These are phyloP conservation scores for Primulina huaijiensis DNA, from an alignment of 257 asterid species.

Conservation along the genomic window DNA sequence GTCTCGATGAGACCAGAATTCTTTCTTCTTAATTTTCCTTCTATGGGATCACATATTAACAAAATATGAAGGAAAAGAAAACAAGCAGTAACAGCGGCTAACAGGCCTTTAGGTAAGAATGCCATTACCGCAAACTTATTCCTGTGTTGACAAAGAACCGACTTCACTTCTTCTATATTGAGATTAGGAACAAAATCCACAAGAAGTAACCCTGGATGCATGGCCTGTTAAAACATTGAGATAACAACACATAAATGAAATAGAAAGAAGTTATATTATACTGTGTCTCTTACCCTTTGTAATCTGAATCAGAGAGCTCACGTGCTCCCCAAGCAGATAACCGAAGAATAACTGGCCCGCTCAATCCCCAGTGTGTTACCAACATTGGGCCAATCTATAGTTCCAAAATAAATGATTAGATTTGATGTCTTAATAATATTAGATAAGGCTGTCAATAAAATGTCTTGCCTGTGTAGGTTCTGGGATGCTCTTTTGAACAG, in stretches of 20 bases:
- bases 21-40: conserved; percentile 5
- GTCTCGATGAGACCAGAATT: not conserved
- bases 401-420: conserved; percentile 30
- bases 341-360: conserved; percentile 94
- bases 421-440: conserved; percentile 10
- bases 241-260: conserved; percentile 20
- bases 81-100: not conserved
- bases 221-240: conserved; percentile 26
- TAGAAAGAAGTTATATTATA: not conserved
- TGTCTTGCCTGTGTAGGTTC: conserved; percentile 79
- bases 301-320: conserved; percentile 60
- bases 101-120: conserved; percentile 17
- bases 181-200: conserved; percentile 88
- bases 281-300: conserved; percentile 55
- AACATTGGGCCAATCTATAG: conserved; percentile 85
- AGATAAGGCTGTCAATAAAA: conserved; percentile 22
- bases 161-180: conserved; percentile 62
- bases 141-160: conserved; percentile 60
- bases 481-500: conserved; percentile 56
- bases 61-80: conserved; percentile 13
- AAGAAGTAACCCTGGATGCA: conserved; percentile 57
- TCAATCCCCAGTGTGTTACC: conserved; percentile 97
- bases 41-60: conserved; percentile 1
- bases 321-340: conserved; percentile 99
- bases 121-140: conserved; percentile 57